Percentiles rank a stretch among this genome's conserved stretches.
Conservation (phyloP, 23 red algal species). For the Cyanidium caldarium region DNA sequence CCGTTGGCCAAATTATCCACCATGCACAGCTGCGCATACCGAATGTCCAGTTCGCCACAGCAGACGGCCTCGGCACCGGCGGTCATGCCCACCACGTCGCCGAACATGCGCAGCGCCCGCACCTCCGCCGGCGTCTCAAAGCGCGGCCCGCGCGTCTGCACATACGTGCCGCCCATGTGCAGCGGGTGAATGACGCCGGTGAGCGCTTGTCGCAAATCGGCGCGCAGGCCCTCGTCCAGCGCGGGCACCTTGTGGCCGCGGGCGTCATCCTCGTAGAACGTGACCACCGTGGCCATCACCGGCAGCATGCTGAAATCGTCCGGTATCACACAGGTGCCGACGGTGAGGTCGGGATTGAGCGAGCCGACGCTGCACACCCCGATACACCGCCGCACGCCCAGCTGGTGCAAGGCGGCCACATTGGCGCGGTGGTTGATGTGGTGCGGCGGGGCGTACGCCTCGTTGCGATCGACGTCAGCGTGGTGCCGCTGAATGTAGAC, state of each 20-base stretch:
- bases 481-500: constrained; percentile 92
- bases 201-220: constrained; percentile 15
- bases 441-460: constrained; percentile 58
- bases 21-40: constrained; percentile 72
- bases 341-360: constrained; percentile 25
- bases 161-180: constrained; percentile 31
- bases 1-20: constrained; percentile 97
- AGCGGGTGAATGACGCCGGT: background rate
- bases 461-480: constrained; percentile 31
- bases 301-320: constrained; percentile 59
- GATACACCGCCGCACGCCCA: constrained; percentile 26
- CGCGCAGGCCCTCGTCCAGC: constrained; percentile 28
- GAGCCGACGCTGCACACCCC: constrained; percentile 77
- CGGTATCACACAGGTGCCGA: constrained; percentile 58
- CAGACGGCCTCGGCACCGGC: constrained; percentile 66
- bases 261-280: constrained; percentile 54
- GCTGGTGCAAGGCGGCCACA: constrained; percentile 28
- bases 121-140: constrained; percentile 96
- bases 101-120: constrained; percentile 34
- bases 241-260: constrained; percentile 65
- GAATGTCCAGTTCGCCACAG: constrained; percentile 39
- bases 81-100: constrained; percentile 91
- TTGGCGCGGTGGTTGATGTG: constrained; percentile 55
- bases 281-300: constrained; percentile 20
- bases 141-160: constrained; percentile 82